A percentile compares a stretch with the other conserved stretches of the same genome.
Conservation (phyloP, 768 basidiomycete genomes). For the Pleurotus sapidus region DNA sequence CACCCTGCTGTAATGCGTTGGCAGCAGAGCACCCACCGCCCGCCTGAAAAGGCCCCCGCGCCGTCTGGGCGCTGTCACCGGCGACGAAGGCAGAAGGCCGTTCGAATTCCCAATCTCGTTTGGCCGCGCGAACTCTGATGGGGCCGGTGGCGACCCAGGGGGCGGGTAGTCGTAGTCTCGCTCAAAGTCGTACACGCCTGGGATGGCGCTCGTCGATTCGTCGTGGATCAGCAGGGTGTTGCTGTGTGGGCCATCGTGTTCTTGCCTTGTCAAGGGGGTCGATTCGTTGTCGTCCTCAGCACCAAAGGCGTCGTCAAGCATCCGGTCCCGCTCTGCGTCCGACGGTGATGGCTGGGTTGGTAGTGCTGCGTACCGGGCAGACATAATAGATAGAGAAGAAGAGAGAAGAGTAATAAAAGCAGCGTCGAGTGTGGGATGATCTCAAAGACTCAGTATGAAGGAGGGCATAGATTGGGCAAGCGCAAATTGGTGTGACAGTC, state of each 20-base stretch:
- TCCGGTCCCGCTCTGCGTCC: slow-evolving; percentile 51
- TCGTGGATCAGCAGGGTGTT: slow-evolving; percentile 12
- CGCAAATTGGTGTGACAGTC: neutral
- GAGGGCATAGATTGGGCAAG: neutral
- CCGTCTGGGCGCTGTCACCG: slow-evolving; percentile 32
- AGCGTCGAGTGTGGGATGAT: neutral
- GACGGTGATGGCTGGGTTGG: slow-evolving; percentile 44
- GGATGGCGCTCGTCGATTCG: slow-evolving; percentile 23
- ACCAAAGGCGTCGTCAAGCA: slow-evolving; percentile 73
- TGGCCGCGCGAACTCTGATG: slow-evolving; percentile 53
- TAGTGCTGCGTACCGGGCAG: slow-evolving; percentile 50
- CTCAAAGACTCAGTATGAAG: neutral
- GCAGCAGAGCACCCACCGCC: slow-evolving; percentile 58
- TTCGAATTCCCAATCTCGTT: slow-evolving; percentile 76
- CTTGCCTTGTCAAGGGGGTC: slow-evolving; percentile 32
- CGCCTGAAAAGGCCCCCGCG: slow-evolving; percentile 55
- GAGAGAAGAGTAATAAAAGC: neutral
- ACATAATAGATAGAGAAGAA: slow-evolving; percentile 57
- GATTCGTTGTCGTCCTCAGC: slow-evolving; percentile 41
- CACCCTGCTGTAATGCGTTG: slow-evolving; percentile 59
- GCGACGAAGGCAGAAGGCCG: slow-evolving; percentile 53
- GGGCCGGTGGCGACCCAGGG: slow-evolving; percentile 73
- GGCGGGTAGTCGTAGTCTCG: slow-evolving; percentile 72
- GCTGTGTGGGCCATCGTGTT: neutral
- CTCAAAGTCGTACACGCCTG: slow-evolving; percentile 76